Percentiles rank a stretch among this genome's conserved stretches.
These are phyloP conservation scores for Grigorovia jiainica DNA, from an alignment of 805 yeast genomes.

Conservation along the genomic window DNA sequence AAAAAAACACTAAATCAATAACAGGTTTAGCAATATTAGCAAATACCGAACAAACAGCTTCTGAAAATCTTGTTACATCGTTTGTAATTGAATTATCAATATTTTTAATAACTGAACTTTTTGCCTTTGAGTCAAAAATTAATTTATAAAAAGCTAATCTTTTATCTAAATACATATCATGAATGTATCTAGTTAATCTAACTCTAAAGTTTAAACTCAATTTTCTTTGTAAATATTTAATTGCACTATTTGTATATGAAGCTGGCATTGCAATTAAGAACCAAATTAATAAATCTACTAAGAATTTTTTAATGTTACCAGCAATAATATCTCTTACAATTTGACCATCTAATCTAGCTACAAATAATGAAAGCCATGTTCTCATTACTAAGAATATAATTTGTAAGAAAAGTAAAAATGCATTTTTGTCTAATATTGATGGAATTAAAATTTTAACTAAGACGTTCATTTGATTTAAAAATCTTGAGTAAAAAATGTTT, in stretches of 20 bases:
- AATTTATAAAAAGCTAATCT: constrained; percentile 77
- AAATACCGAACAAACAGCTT: constrained; percentile 71
- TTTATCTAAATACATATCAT: constrained; percentile 78
- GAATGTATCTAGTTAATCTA: constrained; percentile 72
- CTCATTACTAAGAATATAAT: constrained; percentile 66
- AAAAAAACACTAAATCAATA: constrained; percentile 75
- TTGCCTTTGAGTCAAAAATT: constrained; percentile 44
- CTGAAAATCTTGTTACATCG: constrained; percentile 73
- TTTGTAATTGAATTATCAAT: constrained; percentile 76
- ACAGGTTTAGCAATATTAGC: constrained; percentile 88
- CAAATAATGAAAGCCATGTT: constrained; percentile 78
- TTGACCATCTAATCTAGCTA: constrained; percentile 86
- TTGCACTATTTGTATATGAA: constrained; percentile 83
- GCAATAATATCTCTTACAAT: constrained; percentile 82
- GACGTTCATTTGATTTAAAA: constrained; percentile 61
- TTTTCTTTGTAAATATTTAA: constrained; percentile 67
- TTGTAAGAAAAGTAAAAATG: constrained; percentile 57
- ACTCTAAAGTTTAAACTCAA: constrained; percentile 79
- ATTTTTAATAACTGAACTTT: constrained; percentile 42
- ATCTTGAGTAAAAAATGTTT: constrained; percentile 44
- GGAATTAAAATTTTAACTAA: constrained; percentile 83
- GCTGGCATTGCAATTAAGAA: constrained; percentile 87
- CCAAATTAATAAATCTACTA: constrained; percentile 78
- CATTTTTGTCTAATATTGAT: constrained; percentile 53
- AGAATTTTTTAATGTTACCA: constrained; percentile 64